These are phyloP conservation scores for Davidsoniella australis DNA, from an alignment of 2,329 filamentous ascomycete species.

Conservation along the genomic window DNA sequence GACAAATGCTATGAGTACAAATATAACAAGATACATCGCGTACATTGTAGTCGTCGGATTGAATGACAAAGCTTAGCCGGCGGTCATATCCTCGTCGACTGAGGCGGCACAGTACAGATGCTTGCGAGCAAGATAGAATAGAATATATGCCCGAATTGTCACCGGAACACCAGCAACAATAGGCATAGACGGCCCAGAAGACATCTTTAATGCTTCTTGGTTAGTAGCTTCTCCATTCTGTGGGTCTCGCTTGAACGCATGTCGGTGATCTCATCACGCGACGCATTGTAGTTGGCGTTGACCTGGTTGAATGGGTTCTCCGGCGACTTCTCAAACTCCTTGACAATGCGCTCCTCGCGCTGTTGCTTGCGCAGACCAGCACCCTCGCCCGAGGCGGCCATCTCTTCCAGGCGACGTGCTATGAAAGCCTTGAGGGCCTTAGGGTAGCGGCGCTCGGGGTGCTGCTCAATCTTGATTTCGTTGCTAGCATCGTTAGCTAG, in stretches of 20 bases:
- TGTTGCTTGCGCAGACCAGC: slow-evolving; percentile 65
- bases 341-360: slow-evolving; percentile 64
- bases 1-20: too few species aligned
- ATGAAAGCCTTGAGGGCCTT: slow-evolving; percentile 73
- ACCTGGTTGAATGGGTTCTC: slow-evolving; percentile 95
- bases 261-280: slow-evolving; percentile 55
- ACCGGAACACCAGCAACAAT: too few species aligned
- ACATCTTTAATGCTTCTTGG: slow-evolving; percentile 16
- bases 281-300: slow-evolving; percentile 57
- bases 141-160: too few species aligned
- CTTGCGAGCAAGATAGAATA: too few species aligned
- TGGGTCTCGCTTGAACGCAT: slow-evolving; percentile 48
- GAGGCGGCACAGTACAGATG: too few species aligned
- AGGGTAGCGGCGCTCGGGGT: slow-evolving; percentile 76
- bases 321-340: slow-evolving; percentile 87
- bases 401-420: slow-evolving; percentile 64
- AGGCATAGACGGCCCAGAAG: too few species aligned
- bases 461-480: slow-evolving; percentile 56
- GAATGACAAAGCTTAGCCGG: too few species aligned
- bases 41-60: too few species aligned
- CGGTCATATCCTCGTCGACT: too few species aligned
- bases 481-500: slow-evolving; percentile 36
- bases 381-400: slow-evolving; percentile 60
- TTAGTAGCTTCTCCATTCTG: slow-evolving; percentile 59
- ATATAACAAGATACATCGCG: too few species aligned